Percentiles rank a stretch among this genome's conserved stretches.
Evolutionary conservation across 2,329 filamentous ascomycete genomes (phyloP).

Genomic region (Aspergillus sp.): DNA sequence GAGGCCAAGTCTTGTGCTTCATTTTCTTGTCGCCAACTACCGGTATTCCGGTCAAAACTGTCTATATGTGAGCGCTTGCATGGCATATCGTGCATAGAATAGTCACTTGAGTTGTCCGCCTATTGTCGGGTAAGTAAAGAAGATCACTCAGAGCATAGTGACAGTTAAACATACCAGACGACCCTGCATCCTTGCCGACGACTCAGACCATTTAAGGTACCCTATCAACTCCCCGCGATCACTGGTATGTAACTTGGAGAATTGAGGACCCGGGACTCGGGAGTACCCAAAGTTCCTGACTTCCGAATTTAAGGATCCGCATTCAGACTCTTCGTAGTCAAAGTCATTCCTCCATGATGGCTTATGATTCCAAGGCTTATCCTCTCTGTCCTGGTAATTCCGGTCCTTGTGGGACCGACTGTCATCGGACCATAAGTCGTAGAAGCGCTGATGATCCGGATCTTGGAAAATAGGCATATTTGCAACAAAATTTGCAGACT

Average conservation of each 20-base stretch:
- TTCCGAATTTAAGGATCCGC: conserved; percentile 8
- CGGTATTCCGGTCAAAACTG: conserved; percentile 9
- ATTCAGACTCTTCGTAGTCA: conserved; percentile 7
- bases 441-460: conserved; percentile 24
- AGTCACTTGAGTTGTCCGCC: background rate
- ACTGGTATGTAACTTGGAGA: conserved; percentile 22
- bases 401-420: conserved; percentile 6
- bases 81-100: conserved; percentile 18
- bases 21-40: conserved; percentile 23
- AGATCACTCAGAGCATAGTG: background rate
- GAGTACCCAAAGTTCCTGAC: conserved; percentile 9
- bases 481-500: conserved; percentile 11
- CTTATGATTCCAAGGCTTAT: conserved; percentile 3
- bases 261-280: conserved; percentile 8
- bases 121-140: background rate
- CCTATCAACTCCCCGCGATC: conserved; percentile 76
- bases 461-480: conserved; percentile 32
- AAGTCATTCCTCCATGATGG: conserved; percentile 8
- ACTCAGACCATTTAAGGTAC: conserved; percentile 71
- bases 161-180: conserved; percentile 45
- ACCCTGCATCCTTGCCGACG: conserved; percentile 65
- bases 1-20: conserved; percentile 42
- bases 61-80: conserved; percentile 14
- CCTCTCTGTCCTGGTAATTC: conserved; percentile 3
- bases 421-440: conserved; percentile 21